Conservation (phyloP, 2,329 filamentous ascomycete species). For the Fusarium drepaniforme region DNA sequence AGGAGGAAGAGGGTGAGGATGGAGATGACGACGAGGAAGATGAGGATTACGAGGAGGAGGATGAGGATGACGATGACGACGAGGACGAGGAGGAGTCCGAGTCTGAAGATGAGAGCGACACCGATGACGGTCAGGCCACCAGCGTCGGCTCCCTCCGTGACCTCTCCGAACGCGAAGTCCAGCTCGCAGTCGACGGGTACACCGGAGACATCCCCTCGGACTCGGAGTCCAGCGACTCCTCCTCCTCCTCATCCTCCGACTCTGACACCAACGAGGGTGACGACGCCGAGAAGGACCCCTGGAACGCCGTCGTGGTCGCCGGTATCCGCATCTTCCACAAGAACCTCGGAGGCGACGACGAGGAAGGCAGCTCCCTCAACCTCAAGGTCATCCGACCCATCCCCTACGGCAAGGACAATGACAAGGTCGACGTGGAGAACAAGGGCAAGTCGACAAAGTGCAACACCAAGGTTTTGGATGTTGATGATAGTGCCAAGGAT, state of each 20-base stretch:
- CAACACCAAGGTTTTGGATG: slow-evolving; percentile 53
- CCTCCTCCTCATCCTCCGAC: not conserved
- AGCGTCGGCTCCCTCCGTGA: slow-evolving; percentile 52
- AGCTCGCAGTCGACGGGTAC: slow-evolving; percentile 46
- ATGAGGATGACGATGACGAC: slow-evolving; percentile 7
- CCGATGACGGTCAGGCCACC: slow-evolving; percentile 42
- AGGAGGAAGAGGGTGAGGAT: not conserved
- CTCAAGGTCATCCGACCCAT: slow-evolving; percentile 56
- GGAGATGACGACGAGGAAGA: slow-evolving; percentile 1
- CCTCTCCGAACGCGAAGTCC: slow-evolving; percentile 55
- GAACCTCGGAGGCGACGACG: slow-evolving; percentile 46
- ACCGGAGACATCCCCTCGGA: slow-evolving; percentile 13
- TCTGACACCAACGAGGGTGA: slow-evolving; percentile 53
- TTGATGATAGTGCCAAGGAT: slow-evolving; percentile 61
- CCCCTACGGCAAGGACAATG: slow-evolving; percentile 44
- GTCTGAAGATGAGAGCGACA: slow-evolving; percentile 30
- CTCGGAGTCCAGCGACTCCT: slow-evolving; percentile 32
- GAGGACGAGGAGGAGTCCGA: slow-evolving; percentile 36
- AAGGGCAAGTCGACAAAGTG: slow-evolving; percentile 37
- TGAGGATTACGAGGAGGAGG: slow-evolving; percentile 21
- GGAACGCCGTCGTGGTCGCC: slow-evolving; percentile 74
- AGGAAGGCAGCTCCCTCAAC: slow-evolving; percentile 51
- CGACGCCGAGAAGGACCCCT: slow-evolving; percentile 68
- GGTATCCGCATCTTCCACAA: slow-evolving; percentile 73
- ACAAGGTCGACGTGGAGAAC: slow-evolving; percentile 38